Conservation (phyloP, 2,329 filamentous ascomycete species). For the Scleromitrula shiraiana region DNA sequence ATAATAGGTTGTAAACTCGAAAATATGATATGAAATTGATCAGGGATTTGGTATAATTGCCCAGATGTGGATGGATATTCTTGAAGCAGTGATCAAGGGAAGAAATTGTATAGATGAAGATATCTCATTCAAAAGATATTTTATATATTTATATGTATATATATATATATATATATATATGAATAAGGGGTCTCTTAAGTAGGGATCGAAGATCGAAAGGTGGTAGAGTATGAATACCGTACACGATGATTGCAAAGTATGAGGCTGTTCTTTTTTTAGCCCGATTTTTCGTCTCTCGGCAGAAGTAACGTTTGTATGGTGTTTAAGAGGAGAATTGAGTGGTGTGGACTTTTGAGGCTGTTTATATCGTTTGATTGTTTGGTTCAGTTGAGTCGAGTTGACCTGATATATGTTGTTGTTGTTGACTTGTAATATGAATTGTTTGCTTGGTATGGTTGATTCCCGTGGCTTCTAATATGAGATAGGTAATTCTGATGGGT, state of each 20-base stretch:
- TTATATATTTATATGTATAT: neutral
- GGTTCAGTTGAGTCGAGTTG: too few relatives aligned
- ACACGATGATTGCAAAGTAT: too few relatives aligned
- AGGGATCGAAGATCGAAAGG: neutral
- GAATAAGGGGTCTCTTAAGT: neutral
- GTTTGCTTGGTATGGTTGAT: neutral
- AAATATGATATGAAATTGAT: neutral
- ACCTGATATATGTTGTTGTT: too few relatives aligned
- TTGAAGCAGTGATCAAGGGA: neutral
- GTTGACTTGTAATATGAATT: neutral
- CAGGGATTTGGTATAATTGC: neutral
- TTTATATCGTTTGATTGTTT: neutral
- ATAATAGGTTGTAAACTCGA: too few relatives aligned
- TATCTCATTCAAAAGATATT: too few relatives aligned
- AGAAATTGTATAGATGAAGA: neutral
- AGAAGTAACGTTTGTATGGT: neutral
- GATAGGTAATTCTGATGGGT: too few relatives aligned
- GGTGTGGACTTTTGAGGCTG: neutral
- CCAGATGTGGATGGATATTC: neutral
- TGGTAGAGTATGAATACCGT: neutral
- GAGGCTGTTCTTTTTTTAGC: neutral
- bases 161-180: neutral
- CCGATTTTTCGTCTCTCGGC: neutral
- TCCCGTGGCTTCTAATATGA: neutral
- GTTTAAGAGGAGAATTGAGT: neutral